Base-by-base conservation (phyloP, 2,329 filamentous ascomycete genomes). In the Aspergillus sp. region DNA sequence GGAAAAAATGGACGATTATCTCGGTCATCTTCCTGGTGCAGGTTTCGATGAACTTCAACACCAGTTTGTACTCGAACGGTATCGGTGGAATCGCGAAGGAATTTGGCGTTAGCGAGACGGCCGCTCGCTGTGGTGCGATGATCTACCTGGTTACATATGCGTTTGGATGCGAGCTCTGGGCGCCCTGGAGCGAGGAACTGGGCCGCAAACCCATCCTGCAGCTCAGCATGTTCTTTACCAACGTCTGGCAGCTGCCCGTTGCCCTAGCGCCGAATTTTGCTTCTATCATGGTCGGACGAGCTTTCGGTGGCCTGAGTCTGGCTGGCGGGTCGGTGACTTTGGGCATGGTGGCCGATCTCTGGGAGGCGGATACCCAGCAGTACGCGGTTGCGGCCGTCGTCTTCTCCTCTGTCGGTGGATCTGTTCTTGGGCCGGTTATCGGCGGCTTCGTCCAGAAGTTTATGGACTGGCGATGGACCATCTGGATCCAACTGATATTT, bases 401-500 rank as follows among this genome's bases (percentile, higher is more conserved):
- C 30, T 82, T 85, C 46, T 83, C 80, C 0, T 84, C 80, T 0
- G 81, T 85, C n/a, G 79, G 75, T 6, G 81, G 81, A 8, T 82
- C 78, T 0, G 72, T 83, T 5, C 64, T 86, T 2, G 81, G 80
- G 0, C 80, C 80, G 7, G 77, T 85, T 30, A 68, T 83, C n/a
- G 81, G 81, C 37, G 81, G 80, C 2, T 84, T 85, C 47, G 71
- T 77, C n/a, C 71, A 84, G 52, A 53, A 71, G 20, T 74, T 73
- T 39, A 65, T 80, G 0, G 48, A 58, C 22, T 86, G 82, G 81
- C 68, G 70, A 43, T 85, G 78, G 78, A 74, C 69, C 31, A 84
- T 86, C 53, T 88, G 82, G 82, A 79, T 86, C 38, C 80, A 86
- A 57, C 71, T 86, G 40, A 83, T 86, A 39, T 74, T 86, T 30